phyloP scores from a whole-genome alignment of 1,284 basidiomycete genomes.

The Exobasidium cylindrosporum region DNA sequence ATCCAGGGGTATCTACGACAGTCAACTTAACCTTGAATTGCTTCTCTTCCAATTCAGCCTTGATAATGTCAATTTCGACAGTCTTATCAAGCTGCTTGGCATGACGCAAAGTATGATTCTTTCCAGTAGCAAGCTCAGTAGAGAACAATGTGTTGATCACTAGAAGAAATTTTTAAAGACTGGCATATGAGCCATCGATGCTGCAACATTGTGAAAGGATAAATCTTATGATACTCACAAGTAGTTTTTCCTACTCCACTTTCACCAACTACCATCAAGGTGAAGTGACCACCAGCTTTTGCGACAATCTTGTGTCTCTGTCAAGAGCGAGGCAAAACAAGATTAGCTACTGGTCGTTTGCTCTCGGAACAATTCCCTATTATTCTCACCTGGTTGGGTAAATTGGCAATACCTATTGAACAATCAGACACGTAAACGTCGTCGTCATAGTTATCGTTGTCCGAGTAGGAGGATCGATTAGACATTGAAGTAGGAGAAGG shows the following conservation, averaged over 20 bases:
- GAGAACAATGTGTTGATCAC: constrained; percentile 97
- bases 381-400: constrained; percentile 83
- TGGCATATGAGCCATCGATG: background rate
- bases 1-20: constrained; percentile 97
- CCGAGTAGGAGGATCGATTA: background rate
- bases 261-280: constrained; percentile 97
- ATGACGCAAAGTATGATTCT: constrained; percentile 88
- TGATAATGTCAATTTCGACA: constrained; percentile 69
- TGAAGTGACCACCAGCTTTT: constrained; percentile 94
- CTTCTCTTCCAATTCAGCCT: constrained; percentile 87
- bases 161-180: constrained; percentile 13
- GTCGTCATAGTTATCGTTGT: background rate
- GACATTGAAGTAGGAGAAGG: background rate
- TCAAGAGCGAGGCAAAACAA: background rate
- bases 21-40: constrained; percentile 99
- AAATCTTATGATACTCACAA: constrained; percentile 23
- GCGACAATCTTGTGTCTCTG: constrained; percentile 65
- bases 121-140: constrained; percentile 85
- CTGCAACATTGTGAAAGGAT: background rate
- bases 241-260: constrained; percentile 54
- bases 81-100: constrained; percentile 98
- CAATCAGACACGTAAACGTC: background rate
- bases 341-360: background rate
- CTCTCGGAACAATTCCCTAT: background rate
- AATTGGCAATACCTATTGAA: constrained; percentile 69